Conservation (phyloP, 768 basidiomycete genomes). For the Rhizopogon roseolus region DNA sequence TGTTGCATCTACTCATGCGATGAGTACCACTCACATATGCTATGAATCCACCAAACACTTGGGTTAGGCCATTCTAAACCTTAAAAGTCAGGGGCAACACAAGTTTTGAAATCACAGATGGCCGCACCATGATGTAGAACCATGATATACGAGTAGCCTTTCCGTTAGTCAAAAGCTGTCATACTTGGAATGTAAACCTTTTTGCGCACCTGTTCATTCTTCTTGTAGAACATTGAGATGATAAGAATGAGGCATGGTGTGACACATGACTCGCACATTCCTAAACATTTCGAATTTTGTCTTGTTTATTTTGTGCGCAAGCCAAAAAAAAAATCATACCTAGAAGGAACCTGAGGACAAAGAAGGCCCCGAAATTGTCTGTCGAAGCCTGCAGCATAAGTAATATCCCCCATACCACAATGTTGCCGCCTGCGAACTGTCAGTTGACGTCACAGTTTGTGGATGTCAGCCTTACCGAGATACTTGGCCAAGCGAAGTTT, state of each 20-base stretch:
- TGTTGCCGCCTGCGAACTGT: constrained; percentile 40
- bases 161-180: constrained; percentile 4
- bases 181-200: not conserved
- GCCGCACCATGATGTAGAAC: constrained; percentile 61
- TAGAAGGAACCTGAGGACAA: constrained; percentile 55
- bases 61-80: constrained; percentile 51
- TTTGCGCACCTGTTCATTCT: constrained; percentile 49
- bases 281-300: constrained; percentile 22
- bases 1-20: not conserved
- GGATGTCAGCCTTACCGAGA: constrained; percentile 35
- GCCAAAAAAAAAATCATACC: constrained; percentile 31
- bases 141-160: constrained; percentile 55
- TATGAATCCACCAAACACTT: constrained; percentile 58
- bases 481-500: constrained; percentile 57
- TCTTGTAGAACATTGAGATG: constrained; percentile 66
- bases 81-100: not conserved
- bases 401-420: constrained; percentile 54
- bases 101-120: not conserved
- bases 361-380: constrained; percentile 56
- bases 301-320: not conserved
- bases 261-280: constrained; percentile 66
- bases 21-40: constrained; percentile 42
- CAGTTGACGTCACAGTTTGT: not conserved
- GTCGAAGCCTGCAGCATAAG: constrained; percentile 58
- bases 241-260: constrained; percentile 59